These are phyloP conservation scores for Ascochyta fabae DNA, from an alignment of 2,329 filamentous ascomycete genomes.

Conservation along the genomic window DNA sequence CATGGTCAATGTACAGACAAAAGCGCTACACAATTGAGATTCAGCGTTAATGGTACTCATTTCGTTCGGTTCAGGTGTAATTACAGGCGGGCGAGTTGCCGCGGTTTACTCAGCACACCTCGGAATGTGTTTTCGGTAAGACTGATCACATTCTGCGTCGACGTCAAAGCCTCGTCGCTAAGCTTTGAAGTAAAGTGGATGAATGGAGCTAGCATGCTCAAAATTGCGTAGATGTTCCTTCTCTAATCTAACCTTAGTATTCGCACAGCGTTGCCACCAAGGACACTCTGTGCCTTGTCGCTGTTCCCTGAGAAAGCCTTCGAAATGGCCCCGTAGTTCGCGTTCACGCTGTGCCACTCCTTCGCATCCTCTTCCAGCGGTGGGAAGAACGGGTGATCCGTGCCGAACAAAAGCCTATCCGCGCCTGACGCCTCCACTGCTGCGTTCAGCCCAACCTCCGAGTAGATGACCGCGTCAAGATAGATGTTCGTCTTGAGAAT, in stretches of 20 bases:
- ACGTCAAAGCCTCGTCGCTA: no score
- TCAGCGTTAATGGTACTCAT: no score
- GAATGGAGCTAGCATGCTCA: no score
- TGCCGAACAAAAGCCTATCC: slow-evolving; percentile 78
- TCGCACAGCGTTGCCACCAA: slow-evolving; percentile 66
- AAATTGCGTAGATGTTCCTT: no score
- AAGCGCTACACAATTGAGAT: no score
- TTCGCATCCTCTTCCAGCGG: slow-evolving; percentile 68
- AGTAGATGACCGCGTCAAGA: slow-evolving; percentile 86
- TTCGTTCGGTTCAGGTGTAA: no score
- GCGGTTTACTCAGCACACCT: no score
- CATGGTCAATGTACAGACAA: no score
- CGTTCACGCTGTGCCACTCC: slow-evolving; percentile 73
- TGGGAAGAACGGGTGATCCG: slow-evolving; percentile 86
- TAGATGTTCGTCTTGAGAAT: slow-evolving; percentile 78
- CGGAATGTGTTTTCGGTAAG: no score
- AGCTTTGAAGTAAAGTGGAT: no score
- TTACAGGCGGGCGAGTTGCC: no score
- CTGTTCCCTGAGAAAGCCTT: slow-evolving; percentile 57
- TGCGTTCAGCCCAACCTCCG: slow-evolving; percentile 73
- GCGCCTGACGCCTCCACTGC: slow-evolving; percentile 71
- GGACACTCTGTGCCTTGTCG: slow-evolving; percentile 58
- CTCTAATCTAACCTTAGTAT: slow-evolving; percentile 51
- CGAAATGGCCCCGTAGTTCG: slow-evolving; percentile 64
- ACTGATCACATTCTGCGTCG: no score